phyloP scores from a whole-genome alignment of 495 filamentous ascomycete genomes.

The Aspergillus kassunensis region DNA sequence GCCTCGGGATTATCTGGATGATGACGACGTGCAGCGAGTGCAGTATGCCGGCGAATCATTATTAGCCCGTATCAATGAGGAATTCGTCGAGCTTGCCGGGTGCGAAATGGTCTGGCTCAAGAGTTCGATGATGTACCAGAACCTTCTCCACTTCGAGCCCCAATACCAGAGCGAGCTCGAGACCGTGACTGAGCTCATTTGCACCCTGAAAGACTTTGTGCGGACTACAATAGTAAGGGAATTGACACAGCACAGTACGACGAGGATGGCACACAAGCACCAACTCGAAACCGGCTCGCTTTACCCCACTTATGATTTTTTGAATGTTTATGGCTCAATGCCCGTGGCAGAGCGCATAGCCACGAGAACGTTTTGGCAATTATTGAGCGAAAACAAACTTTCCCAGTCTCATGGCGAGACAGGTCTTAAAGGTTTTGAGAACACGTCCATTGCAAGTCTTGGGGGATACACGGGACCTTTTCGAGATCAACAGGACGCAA shows the following conservation, averaged over 20 bases:
- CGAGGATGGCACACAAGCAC: not conserved
- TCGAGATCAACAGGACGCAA: slow-evolving; percentile 2
- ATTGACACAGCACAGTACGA: not conserved
- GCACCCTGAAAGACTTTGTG: slow-evolving; percentile 22
- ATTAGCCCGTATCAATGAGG: slow-evolving; percentile 28
- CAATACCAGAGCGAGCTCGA: not conserved
- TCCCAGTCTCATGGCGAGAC: not conserved
- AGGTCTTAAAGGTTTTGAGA: not conserved
- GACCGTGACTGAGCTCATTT: slow-evolving; percentile 15
- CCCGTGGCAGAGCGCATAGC: slow-evolving; percentile 28
- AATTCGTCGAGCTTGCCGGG: slow-evolving; percentile 33
- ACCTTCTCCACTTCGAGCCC: slow-evolving; percentile 17
- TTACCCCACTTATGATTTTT: slow-evolving; percentile 1
- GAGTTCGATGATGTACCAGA: slow-evolving; percentile 18
- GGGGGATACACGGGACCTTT: slow-evolving; percentile 5
- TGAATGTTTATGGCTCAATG: slow-evolving; percentile 9
- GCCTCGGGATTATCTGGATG: slow-evolving; percentile 33
- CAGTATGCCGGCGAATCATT: slow-evolving; percentile 50
- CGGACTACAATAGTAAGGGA: slow-evolving; percentile 1
- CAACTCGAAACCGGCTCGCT: not conserved
- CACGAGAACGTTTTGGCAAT: slow-evolving; percentile 33
- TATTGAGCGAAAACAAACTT: not conserved
- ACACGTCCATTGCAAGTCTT: slow-evolving; percentile 4
- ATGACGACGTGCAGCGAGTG: slow-evolving; percentile 43
- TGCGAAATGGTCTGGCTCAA: slow-evolving; percentile 41